Conservation (phyloP, 345 rosid species). For the Limnanthes douglasii region DNA sequence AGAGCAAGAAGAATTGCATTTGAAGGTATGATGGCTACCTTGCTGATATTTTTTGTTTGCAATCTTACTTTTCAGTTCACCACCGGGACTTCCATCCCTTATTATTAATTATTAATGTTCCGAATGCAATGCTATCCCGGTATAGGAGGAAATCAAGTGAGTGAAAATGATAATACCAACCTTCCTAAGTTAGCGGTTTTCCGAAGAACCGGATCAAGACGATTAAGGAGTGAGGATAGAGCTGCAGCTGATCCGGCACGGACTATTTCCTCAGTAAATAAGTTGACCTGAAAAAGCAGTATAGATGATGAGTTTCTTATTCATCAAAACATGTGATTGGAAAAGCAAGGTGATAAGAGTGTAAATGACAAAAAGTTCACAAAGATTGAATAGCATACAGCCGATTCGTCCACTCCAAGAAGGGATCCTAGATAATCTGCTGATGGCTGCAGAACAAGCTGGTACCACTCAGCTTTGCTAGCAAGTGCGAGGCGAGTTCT, state of each 20-base stretch:
- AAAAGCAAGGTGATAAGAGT: constrained; percentile 1
- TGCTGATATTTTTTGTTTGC: background rate
- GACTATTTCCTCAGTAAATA: constrained; percentile 91
- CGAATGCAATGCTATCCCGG: too few relatives aligned
- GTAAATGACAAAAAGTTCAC: constrained; percentile 2
- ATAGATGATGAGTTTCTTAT: background rate
- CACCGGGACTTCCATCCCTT: too few relatives aligned
- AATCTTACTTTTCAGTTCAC: too few relatives aligned
- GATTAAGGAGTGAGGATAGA: constrained; percentile 68
- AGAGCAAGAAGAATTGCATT: constrained; percentile 14
- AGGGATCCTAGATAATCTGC: constrained; percentile 87
- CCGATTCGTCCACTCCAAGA: constrained; percentile 75
- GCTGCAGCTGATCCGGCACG: constrained; percentile 99
- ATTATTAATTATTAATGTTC: background rate
- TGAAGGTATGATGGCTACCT: constrained; percentile 11
- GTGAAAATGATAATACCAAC: constrained; percentile 24
- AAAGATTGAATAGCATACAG: constrained; percentile 41
- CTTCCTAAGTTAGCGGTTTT: constrained; percentile 91
- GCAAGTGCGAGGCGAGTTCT: constrained; percentile 87
- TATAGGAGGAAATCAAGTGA: too few relatives aligned
- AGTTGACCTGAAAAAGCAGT: constrained; percentile 38
- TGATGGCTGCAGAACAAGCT: constrained; percentile 76
- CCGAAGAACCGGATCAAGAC: constrained; percentile 94
- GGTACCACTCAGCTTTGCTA: constrained; percentile 84
- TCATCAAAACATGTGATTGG: background rate